Base-by-base conservation (phyloP, 1,284 basidiomycete species). In the Ceratobasidium sp. region DNA sequence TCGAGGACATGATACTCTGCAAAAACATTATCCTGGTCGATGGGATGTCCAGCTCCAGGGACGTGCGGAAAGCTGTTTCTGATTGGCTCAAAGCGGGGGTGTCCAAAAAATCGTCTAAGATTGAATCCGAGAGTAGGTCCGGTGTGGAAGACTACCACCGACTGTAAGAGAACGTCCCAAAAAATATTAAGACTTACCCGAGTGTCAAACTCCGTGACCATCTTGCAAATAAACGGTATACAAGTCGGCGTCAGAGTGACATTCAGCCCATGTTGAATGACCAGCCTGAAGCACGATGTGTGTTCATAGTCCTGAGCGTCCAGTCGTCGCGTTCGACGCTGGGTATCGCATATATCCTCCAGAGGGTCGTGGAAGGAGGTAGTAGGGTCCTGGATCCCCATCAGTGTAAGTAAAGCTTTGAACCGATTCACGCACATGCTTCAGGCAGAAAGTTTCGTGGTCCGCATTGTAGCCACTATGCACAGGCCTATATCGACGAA, bases 1-100 rank as follows among this genome's bases (percentile, higher is more conserved):
- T 69, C n/a, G 56, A 56, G 4, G 64, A 64, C 50, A 73, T 68
- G 31, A 72, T 70, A 20, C 72, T 57, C 43, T 72, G 72, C 13
- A 72, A 35, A 12, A 70, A 45, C 50, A 56, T 49, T 7, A 73
- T 29, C 27, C 67, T 69, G 38, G 71, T 47, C 1, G 38, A 56
- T 17, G 71, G 68, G 8, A 72, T 31, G 8, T 71, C 57, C 32
- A 73, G 20, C 8, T 69, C 71, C 20, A 72, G n/a, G 2, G 53
- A 38, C 13, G 31, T 42, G 8, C 69, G 45, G 49, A 31, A 25
- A 25, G 31, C 50, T 32, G 10, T 29, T 7, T 34, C 58, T 32
- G 17, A 55, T 52, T 56, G 52, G 45, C 54, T 53, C 10, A 29
- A 17, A 35, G 45, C 40, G 22, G 47, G 49, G 10, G 42, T 32